phyloP scores from a whole-genome alignment of 1,284 basidiomycete species.

The Tilletia walkeri region DNA sequence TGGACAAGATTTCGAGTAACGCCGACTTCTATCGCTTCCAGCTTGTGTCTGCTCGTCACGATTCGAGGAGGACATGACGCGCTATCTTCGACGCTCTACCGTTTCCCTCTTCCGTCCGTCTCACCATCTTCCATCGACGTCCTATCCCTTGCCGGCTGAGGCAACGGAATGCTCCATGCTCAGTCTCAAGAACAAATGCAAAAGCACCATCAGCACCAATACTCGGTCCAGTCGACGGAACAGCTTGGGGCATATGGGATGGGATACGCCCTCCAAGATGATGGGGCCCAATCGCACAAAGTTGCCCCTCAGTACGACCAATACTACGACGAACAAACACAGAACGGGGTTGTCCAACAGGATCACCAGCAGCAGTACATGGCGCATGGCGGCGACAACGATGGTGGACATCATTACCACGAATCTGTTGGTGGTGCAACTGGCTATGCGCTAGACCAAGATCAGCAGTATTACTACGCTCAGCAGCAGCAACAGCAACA shows the following conservation, averaged over 20 bases:
- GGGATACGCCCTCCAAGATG: not conserved
- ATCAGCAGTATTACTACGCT: not conserved
- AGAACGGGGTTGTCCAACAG: not conserved
- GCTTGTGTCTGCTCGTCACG: too few relatives aligned
- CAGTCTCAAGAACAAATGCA: not conserved
- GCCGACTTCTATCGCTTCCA: too few relatives aligned
- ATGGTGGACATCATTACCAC: slow-evolving; percentile 21
- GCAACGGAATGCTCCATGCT: slow-evolving; percentile 10
- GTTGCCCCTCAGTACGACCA: too few relatives aligned
- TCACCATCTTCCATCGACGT: too few relatives aligned
- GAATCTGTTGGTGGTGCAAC: slow-evolving; percentile 23
- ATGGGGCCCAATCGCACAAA: not conserved
- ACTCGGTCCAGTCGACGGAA: not conserved
- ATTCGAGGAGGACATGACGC: too few relatives aligned
- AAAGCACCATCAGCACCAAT: too few relatives aligned
- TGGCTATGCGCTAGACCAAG: not conserved
- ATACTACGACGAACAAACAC: too few relatives aligned
- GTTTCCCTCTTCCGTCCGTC: too few relatives aligned
- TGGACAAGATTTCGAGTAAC: too few relatives aligned
- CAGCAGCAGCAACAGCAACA: slow-evolving; percentile 14
- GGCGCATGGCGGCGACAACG: not conserved
- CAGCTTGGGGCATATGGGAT: not conserved
- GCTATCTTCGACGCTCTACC: too few relatives aligned
- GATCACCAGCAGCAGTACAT: slow-evolving; percentile 22
- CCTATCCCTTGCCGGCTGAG: too few relatives aligned